Conservation (phyloP, 176 grass and related monocot species). For the Poa annua region DNA sequence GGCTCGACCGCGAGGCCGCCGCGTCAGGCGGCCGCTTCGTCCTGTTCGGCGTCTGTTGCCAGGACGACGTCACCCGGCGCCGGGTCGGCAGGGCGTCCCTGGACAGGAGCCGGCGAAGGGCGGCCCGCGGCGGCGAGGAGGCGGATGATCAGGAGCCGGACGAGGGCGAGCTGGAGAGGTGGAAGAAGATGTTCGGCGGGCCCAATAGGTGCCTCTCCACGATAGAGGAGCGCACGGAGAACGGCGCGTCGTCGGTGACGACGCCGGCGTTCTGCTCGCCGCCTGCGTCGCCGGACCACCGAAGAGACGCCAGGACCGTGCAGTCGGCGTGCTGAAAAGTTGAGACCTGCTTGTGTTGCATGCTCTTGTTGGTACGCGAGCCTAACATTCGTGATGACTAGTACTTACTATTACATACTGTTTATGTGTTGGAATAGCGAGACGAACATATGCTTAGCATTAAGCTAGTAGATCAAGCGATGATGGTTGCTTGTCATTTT, state of each 20-base stretch:
- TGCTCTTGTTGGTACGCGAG: background rate
- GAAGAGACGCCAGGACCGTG: background rate
- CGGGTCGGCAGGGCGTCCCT: constrained; percentile 21
- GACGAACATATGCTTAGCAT: background rate
- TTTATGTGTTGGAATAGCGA: background rate
- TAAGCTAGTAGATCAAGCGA: background rate
- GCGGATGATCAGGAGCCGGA: constrained; percentile 39
- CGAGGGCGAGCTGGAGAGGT: constrained; percentile 56
- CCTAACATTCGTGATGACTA: background rate
- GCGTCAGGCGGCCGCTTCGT: constrained; percentile 39
- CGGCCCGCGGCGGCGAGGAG: constrained; percentile 1
- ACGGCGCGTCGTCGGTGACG: constrained; percentile 29
- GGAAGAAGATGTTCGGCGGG: constrained; percentile 38
- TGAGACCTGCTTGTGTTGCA: background rate
- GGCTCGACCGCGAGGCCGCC: background rate
- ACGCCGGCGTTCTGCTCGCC: constrained; percentile 60
- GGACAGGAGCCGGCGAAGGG: constrained; percentile 8
- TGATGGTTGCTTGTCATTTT: too few species aligned
- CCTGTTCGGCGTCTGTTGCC: constrained; percentile 55
- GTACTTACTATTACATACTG: too few species aligned
- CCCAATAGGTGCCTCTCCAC: constrained; percentile 51
- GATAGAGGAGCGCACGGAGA: constrained; percentile 65
- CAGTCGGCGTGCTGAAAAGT: constrained; percentile 28
- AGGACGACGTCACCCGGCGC: background rate
- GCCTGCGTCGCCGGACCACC: constrained; percentile 45